Evolutionary conservation across 106 monocot genomes (phyloP), one percentile per base, ranked within the genome.

Genomic region (Chionographis japonica): DNA sequence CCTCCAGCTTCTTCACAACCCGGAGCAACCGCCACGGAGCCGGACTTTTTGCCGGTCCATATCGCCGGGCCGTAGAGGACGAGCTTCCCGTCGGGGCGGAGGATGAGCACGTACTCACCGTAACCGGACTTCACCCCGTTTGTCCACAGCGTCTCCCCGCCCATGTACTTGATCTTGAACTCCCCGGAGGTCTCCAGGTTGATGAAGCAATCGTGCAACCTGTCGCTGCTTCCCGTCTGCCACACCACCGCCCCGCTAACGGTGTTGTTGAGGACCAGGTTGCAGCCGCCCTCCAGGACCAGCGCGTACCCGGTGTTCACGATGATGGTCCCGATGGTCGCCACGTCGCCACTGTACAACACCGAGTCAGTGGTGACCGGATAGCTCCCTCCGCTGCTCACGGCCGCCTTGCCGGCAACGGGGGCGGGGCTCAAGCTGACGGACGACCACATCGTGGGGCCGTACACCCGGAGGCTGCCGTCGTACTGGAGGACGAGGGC

Each of bases 401-500:
- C 12, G 3, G 19, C 16, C 12, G 12, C 13, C 1, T 4, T 35
- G 12, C 52, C 14, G 3, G 18, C 0, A 9, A 9, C 4, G 36
- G 35, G 12, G 27, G 10, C 8, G 27, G 27, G 27, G 27, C 27
- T 27, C 27, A 27, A 27, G 27, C 27, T 27, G 27, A 27, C 27
- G 27, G 27, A 27, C 8, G 35, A 35, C 66, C 66, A 66, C 19
- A 36, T 0, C 6, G 13, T 3, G 42, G 66, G 66, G 6, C 66
- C 66, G 66, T 66, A 66, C 10, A 66, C 51, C 6, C 20, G 51
- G 36, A 66, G 52, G 52, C 35, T 36, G 1, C 66, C 66, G 12
- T 66, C 52, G 50, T 66, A 52, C 11, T 12, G 19, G 66, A 66
- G 66, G 36, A 66, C 66, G 50, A 66, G 66, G 51, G 11, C 49